Evolutionary conservation across 177 flowering plant species (phyloP).

Genomic region (Telopea speciosissima): DNA sequence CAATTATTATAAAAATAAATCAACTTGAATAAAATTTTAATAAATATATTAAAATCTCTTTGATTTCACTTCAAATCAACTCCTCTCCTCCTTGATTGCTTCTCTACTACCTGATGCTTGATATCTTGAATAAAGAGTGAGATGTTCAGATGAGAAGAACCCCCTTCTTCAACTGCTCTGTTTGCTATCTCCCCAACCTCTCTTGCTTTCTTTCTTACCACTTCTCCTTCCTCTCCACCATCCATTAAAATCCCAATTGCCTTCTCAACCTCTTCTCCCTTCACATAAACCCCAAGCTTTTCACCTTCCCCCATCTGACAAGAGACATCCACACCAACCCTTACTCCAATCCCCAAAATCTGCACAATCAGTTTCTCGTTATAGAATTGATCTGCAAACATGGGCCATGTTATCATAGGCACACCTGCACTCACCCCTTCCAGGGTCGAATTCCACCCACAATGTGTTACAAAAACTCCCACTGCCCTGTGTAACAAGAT

Average conservation of each 20-base stretch:
- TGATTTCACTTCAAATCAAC: too few species aligned
- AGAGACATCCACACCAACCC: slow-evolving; percentile 15
- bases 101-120: neutral
- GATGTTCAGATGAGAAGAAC: slow-evolving; percentile 25
- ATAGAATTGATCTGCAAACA: slow-evolving; percentile 29
- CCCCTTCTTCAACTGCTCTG: slow-evolving; percentile 22
- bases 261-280: slow-evolving; percentile 17
- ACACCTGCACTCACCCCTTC: slow-evolving; percentile 28
- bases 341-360: slow-evolving; percentile 17
- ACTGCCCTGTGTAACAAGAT: slow-evolving; percentile 26
- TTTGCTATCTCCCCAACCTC: slow-evolving; percentile 24
- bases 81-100: too few species aligned
- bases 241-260: slow-evolving; percentile 26
- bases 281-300: slow-evolving; percentile 14
- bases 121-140: slow-evolving; percentile 20
- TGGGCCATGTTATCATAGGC: slow-evolving; percentile 34
- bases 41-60: too few species aligned
- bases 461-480: slow-evolving; percentile 33
- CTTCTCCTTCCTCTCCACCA: slow-evolving; percentile 21
- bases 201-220: slow-evolving; percentile 25
- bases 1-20: too few species aligned
- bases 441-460: slow-evolving; percentile 35
- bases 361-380: slow-evolving; percentile 28
- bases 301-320: slow-evolving; percentile 17
- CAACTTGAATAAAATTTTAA: too few species aligned